These are phyloP conservation scores for Geranium rotundifolium DNA, from an alignment of 345 rosid genomes.

Conservation along the genomic window DNA sequence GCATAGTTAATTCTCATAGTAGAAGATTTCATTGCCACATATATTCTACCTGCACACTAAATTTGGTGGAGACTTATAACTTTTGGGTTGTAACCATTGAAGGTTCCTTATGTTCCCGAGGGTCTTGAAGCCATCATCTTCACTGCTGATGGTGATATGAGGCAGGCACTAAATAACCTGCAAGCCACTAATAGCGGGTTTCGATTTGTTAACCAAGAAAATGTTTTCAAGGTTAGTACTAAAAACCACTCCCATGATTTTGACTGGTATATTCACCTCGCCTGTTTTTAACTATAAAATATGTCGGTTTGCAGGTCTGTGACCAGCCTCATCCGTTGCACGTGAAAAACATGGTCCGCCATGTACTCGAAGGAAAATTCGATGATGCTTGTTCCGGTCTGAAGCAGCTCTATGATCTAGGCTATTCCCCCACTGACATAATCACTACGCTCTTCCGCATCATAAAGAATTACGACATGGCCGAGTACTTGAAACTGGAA, in stretches of 20 bases:
- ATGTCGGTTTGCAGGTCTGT: slow-evolving; percentile 50
- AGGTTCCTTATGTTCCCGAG: slow-evolving; percentile 92
- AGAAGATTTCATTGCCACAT: too few relatives aligned
- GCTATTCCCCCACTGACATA: slow-evolving; percentile 94
- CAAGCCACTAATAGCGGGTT: slow-evolving; percentile 94
- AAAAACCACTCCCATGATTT: neutral
- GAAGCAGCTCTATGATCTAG: slow-evolving; percentile 84
- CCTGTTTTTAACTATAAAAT: neutral
- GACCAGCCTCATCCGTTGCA: slow-evolving; percentile 98
- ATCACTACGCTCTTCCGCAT: slow-evolving; percentile 89
- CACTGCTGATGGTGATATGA: slow-evolving; percentile 99
- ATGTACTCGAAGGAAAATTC: slow-evolving; percentile 75
- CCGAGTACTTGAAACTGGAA: slow-evolving; percentile 84
- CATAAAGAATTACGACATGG: slow-evolving; percentile 84
- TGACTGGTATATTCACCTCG: neutral
- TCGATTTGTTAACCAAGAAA: slow-evolving; percentile 85
- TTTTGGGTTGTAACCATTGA: slow-evolving; percentile 14
- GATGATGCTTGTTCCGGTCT: slow-evolving; percentile 81
- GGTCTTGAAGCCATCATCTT: slow-evolving; percentile 96
- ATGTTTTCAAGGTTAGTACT: slow-evolving; percentile 78
- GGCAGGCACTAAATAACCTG: slow-evolving; percentile 92
- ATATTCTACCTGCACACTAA: too few relatives aligned
- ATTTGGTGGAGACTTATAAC: too few relatives aligned
- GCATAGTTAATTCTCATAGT: too few relatives aligned
- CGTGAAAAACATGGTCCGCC: slow-evolving; percentile 75